phyloP scores from a whole-genome alignment of 1,284 basidiomycete genomes.

The Ustilago cynodontis region DNA sequence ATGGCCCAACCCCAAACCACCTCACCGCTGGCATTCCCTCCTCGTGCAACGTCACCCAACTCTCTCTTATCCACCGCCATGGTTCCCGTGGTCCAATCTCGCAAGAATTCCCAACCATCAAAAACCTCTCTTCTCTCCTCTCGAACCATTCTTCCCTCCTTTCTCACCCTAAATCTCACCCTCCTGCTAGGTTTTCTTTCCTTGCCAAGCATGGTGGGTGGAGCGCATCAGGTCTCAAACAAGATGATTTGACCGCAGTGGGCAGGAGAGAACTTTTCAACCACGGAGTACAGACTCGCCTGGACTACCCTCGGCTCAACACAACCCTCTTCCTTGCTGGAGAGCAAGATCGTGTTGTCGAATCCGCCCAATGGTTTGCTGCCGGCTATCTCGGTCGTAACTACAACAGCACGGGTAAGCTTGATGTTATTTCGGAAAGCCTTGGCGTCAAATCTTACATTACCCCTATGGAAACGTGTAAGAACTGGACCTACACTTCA shows the following conservation, averaged over 20 bases:
- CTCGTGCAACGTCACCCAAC: conserved; percentile 73
- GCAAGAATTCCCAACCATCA: conserved; percentile 26
- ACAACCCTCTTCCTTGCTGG: conserved; percentile 72
- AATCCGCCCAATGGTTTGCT: conserved; percentile 73
- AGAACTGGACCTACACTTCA: conserved; percentile 71
- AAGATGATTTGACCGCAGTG: conserved; percentile 72
- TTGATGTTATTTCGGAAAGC: conserved; percentile 72
- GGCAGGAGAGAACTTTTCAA: conserved; percentile 72
- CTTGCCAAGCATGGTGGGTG: conserved; percentile 71
- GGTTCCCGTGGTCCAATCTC: conserved; percentile 70
- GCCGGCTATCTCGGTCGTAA: conserved; percentile 72
- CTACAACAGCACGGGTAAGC: conserved; percentile 68
- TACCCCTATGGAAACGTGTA: conserved; percentile 72
- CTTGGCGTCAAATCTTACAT: conserved; percentile 72
- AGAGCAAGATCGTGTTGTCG: conserved; percentile 72
- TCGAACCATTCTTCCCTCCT: conserved; percentile 69
- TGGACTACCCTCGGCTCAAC: conserved; percentile 71
- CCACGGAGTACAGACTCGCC: conserved; percentile 72
- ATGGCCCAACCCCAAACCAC: conserved; percentile 69
- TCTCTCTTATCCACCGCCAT: conserved; percentile 71
- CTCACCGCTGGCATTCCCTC: conserved; percentile 70
- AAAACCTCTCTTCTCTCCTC: conserved; percentile 45
- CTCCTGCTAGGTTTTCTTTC: conserved; percentile 71
- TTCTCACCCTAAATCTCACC: conserved; percentile 65
- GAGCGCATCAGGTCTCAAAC: conserved; percentile 66